Evolutionary conservation across 2,329 filamentous ascomycete genomes (phyloP).

Genomic region (Drechslerella coelobrocha): DNA sequence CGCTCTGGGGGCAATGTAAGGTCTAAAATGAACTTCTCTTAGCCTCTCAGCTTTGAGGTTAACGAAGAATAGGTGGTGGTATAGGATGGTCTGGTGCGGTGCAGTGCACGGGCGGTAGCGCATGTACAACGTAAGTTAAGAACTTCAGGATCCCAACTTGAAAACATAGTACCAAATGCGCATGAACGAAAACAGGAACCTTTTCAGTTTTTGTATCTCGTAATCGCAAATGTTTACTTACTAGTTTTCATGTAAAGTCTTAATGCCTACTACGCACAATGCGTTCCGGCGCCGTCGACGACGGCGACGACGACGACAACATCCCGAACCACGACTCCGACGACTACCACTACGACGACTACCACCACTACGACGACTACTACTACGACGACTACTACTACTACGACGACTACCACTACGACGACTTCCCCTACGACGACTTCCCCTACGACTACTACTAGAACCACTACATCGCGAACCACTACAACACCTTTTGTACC

Average conservation of each 20-base stretch:
- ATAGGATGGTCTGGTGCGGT: slow-evolving; percentile 7
- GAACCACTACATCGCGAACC: too few species aligned
- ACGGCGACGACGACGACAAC: slow-evolving; percentile 13
- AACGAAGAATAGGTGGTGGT: slow-evolving; percentile 5
- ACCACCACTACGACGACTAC: slow-evolving; percentile 1
- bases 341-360: not conserved
- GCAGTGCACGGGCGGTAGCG: slow-evolving; percentile 9
- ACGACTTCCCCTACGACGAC: slow-evolving; percentile 9
- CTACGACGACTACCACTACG: not conserved
- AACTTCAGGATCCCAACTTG: not conserved
- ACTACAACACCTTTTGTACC: too few species aligned
- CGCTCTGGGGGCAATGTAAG: slow-evolving; percentile 15
- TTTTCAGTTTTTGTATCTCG: too few species aligned
- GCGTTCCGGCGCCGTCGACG: slow-evolving; percentile 5
- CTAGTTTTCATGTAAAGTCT: too few species aligned
- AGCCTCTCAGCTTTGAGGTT: not conserved
- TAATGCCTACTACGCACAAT: slow-evolving; percentile 26
- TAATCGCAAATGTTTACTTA: too few species aligned
- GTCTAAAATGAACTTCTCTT: too few species aligned
- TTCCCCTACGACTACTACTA: not conserved
- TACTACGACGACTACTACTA: slow-evolving; percentile 3
- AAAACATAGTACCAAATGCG: too few species aligned
- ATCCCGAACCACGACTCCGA: not conserved
- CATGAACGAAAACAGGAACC: too few species aligned
- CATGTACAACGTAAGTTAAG: slow-evolving; percentile 18